Evolutionary conservation across 2,329 filamentous ascomycete species (phyloP), one percentile per base, ranked within the genome.

Genomic region (Emmonsiellopsis sp.): DNA sequence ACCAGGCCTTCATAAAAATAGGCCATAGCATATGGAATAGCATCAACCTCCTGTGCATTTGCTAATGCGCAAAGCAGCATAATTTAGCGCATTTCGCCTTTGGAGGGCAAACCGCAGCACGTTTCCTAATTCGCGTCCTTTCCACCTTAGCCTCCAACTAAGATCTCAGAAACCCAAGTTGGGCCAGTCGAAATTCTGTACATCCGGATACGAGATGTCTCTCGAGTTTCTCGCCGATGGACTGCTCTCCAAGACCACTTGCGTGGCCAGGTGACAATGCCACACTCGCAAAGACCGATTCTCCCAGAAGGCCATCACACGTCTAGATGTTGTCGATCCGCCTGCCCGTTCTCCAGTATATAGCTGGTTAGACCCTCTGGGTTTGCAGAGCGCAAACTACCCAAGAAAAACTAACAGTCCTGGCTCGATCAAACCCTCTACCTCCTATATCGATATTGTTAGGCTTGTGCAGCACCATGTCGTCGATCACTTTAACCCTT

Each of bases 401-500:
- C 16, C 45, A 11, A 47, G 31, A 15, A 40, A 40, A 30, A 8
- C 4, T 31, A 38, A 38, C 32, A 37, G 46, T 35, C 38, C 46
- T 13, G 20, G 20, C 20, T 5, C 10, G 16, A 37, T 26, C 8
- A 15, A 32, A 10, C 13, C 16, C 10, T 30, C 26, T 31, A 49
- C 34, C 32, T 26, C 10, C 15, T 3, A 8, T 26, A 38, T 32
- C 7, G 5, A 35, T 35, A 15, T 31, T 35, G 16, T 37, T 48
- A 5, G 45, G 30, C 34, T 49, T 15, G 26, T 37, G 46, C 30
- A 41, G 34, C 15, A 47, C 53, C 53, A 51, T 51, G 48, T 30
- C 48, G 53, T 46, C 42, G 53, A 54, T 54, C 53, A 51, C 45
- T 46, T 51, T 54, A 51, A 44, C 13, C 32, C 44, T 38, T n/a